Percentiles rank a stretch among this genome's conserved stretches.
Evolutionary conservation across 495 filamentous ascomycete genomes (phyloP).

Genomic region (Aspergillus homomorphus): DNA sequence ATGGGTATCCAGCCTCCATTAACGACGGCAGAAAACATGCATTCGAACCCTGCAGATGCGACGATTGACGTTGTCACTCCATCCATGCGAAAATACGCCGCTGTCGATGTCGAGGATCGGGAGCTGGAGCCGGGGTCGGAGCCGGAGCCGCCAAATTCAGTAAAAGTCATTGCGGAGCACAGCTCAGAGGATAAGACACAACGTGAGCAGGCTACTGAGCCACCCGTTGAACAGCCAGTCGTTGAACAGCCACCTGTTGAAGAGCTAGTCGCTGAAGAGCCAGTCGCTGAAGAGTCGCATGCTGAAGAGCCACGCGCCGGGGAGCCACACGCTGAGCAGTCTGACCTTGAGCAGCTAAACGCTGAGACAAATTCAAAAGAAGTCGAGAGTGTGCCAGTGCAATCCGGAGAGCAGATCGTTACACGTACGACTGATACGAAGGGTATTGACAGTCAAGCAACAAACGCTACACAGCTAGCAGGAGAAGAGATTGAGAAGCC

Average conservation of each 20-base stretch:
- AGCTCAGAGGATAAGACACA: background rate
- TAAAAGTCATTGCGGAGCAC: background rate
- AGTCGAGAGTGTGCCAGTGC: no score
- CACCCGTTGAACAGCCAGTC: background rate
- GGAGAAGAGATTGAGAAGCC: background rate
- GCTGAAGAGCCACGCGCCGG: no score
- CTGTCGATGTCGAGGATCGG: background rate
- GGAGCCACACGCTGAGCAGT: no score
- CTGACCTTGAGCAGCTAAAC: no score
- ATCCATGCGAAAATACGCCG: no score
- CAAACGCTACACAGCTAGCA: background rate
- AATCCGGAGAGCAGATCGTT: background rate
- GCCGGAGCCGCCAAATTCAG: background rate
- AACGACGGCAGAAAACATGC: background rate
- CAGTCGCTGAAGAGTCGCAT: no score
- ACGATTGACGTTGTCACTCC: no score
- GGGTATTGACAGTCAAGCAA: background rate
- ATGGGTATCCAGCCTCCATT: background rate
- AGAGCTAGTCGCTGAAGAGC: background rate
- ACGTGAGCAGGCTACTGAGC: background rate
- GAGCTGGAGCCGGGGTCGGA: background rate
- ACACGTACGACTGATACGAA: background rate
- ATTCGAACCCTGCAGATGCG: no score
- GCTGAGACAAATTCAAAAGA: no score
- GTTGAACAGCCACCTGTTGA: background rate